These are phyloP conservation scores for Pycnococcus provasolii DNA, from an alignment of 139 green algal species.

Conservation along the genomic window DNA sequence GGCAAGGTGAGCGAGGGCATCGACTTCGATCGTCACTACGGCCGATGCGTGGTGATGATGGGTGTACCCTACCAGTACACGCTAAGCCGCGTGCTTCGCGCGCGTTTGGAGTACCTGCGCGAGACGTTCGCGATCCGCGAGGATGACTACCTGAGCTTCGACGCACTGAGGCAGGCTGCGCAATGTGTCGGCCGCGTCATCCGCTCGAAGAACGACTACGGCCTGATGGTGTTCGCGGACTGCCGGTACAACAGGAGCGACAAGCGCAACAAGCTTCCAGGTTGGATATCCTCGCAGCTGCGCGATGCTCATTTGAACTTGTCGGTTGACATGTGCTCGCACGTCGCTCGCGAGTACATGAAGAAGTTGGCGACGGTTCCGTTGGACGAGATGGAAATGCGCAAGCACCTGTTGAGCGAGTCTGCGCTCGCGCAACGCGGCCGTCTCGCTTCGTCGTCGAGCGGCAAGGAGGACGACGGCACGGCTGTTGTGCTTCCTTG, in stretches of 20 bases:
- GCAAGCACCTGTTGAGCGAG: too few species aligned
- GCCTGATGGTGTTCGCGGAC: constrained; percentile 75
- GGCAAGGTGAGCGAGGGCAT: constrained; percentile 88
- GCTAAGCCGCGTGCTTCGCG: constrained; percentile 64
- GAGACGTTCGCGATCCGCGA: constrained; percentile 68
- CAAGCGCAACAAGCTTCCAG: constrained; percentile 66
- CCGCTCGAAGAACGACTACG: constrained; percentile 82
- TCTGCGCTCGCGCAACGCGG: too few species aligned
- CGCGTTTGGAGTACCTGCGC: constrained; percentile 77
- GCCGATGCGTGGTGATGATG: constrained; percentile 88
- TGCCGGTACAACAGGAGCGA: constrained; percentile 88
- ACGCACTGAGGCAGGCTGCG: constrained; percentile 86
- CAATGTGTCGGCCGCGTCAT: constrained; percentile 98
- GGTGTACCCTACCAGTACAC: constrained; percentile 87
- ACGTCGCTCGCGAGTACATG: constrained; percentile 84
- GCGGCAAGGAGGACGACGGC: too few species aligned
- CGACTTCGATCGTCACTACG: constrained; percentile 94
- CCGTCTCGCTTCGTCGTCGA: too few species aligned
- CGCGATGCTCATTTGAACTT: constrained; percentile 88
- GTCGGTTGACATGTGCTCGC: constrained; percentile 84
- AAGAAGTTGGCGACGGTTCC: constrained; percentile 53
- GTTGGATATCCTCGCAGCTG: constrained; percentile 86
- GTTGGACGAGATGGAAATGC: too few species aligned
- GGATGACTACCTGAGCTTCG: constrained; percentile 92
- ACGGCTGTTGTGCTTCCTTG: too few species aligned